Evolutionary conservation across 2,329 filamentous ascomycete genomes (phyloP), one percentile per base, ranked within the genome.

Genomic region (Pseudogymnoascus sp.): DNA sequence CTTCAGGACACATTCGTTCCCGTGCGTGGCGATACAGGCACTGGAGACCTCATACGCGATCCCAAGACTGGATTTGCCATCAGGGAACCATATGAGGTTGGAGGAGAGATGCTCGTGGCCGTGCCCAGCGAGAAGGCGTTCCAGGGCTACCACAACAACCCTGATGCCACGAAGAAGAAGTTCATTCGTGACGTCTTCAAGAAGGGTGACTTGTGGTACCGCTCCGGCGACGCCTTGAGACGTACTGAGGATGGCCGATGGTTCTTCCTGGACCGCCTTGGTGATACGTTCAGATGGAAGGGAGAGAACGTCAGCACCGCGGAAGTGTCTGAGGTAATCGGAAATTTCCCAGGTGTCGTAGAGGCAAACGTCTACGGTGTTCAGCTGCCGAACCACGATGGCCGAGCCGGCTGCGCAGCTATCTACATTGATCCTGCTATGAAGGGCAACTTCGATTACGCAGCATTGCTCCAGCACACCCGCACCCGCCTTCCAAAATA

Each of bases 261-360:
- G 82, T 90, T 81, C 74, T 91, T 91, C 72, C 73, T 87, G 38
- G 88, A 91, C 67, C 78, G 85, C 4, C 78, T 90, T 1, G 88
- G 88, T 1, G 88, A 91, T 71, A 91, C 88, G 0, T 91, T 87
- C 74, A 80, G 88, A 33, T 90, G 88, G 88, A 90, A 90, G 72
- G 83, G 83, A 60, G 85, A 88, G 73, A 88, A 88, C 66, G 84
- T 88, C 41, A 84, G 82, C 9, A 88, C 85, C 41, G 77, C 85
- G 9, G 87, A 90, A 73, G 87, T 90, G 0, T 79, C 84, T 1
- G 84, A 88, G 67, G 79, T 84, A 0, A 73, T 91, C 1, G 85
- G 85, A 4, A 74, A 76, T 29, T 84, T 81, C 67, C 80, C 84
- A 0, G 81, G 81, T 1, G 76, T 89, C 12, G 72, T 79, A 21